Percentiles rank a stretch among this genome's conserved stretches.
These are phyloP conservation scores for Trichoderma sp. DNA, from an alignment of 2,329 filamentous ascomycete genomes.

Conservation along the genomic window DNA sequence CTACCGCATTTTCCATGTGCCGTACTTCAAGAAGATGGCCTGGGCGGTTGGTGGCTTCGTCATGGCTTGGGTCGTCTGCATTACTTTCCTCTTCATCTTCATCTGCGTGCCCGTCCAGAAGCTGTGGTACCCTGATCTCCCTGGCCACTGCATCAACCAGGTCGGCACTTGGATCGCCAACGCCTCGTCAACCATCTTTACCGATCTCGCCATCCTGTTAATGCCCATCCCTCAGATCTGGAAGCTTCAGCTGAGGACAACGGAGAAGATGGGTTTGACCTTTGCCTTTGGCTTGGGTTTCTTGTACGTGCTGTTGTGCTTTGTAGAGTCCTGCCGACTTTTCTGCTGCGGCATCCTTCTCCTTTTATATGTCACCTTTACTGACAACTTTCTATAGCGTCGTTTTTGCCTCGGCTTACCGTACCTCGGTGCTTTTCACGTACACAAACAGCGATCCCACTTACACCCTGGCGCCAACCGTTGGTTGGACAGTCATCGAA, in stretches of 20 bases:
- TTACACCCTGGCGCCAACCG: slow-evolving; percentile 45
- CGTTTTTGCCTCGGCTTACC: slow-evolving; percentile 49
- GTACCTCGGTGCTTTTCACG: slow-evolving; percentile 45
- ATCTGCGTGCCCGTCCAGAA: slow-evolving; percentile 50
- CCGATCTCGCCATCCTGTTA: slow-evolving; percentile 44
- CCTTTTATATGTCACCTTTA: not conserved
- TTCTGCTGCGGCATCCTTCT: not conserved
- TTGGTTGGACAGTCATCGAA: slow-evolving; percentile 47
- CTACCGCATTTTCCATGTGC: slow-evolving; percentile 48
- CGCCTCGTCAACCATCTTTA: slow-evolving; percentile 45
- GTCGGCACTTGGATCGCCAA: slow-evolving; percentile 51
- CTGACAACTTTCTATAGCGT: slow-evolving; percentile 32
- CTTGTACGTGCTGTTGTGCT: slow-evolving; percentile 36
- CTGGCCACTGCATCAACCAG: slow-evolving; percentile 48
- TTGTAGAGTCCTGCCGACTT: not conserved
- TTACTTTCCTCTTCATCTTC: slow-evolving; percentile 50
- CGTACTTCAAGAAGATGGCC: slow-evolving; percentile 42
- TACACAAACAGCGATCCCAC: slow-evolving; percentile 40
- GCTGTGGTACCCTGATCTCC: slow-evolving; percentile 45
- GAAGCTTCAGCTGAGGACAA: slow-evolving; percentile 40
- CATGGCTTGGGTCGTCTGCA: slow-evolving; percentile 46
- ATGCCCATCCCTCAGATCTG: slow-evolving; percentile 46
- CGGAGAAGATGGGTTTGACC: slow-evolving; percentile 44
- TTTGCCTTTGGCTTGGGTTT: slow-evolving; percentile 45
- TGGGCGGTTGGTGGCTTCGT: slow-evolving; percentile 42